phyloP scores from a whole-genome alignment of 2,329 filamentous ascomycete genomes.

The Nigrospora oryzae region DNA sequence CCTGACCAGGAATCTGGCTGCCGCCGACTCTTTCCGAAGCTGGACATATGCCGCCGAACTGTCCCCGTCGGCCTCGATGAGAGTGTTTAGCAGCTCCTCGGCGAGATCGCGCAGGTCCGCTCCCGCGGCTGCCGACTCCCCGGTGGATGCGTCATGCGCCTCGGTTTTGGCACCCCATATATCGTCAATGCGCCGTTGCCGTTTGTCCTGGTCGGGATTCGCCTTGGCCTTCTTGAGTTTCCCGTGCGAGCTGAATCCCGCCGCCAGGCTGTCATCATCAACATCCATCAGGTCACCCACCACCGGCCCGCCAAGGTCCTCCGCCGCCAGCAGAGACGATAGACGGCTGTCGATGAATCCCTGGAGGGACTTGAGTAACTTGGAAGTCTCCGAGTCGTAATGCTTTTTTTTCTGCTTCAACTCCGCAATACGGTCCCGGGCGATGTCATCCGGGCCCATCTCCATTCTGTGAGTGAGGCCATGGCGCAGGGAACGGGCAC shows the following conservation, averaged over 20 bases:
- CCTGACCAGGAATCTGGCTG: conserved; percentile 54
- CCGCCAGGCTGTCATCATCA: conserved; percentile 48
- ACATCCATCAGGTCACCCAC: conserved; percentile 66
- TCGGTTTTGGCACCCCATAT: conserved; percentile 42
- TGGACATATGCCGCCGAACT: conserved; percentile 49
- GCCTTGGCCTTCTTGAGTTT: conserved; percentile 42
- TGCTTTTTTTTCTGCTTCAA: conserved; percentile 48
- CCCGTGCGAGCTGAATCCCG: conserved; percentile 52
- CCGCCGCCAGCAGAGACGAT: conserved; percentile 69
- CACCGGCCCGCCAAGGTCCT: conserved; percentile 75
- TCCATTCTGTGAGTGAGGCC: conserved; percentile 48
- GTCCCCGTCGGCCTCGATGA: conserved; percentile 45
- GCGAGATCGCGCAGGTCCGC: conserved; percentile 51
- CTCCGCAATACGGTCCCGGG: conserved; percentile 52
- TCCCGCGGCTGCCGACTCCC: conserved; percentile 39
- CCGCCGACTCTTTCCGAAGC: conserved; percentile 51
- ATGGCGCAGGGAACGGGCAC: conserved; percentile 51
- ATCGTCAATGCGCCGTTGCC: conserved; percentile 54
- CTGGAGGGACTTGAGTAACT: conserved; percentile 55
- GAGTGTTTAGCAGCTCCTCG: conserved; percentile 51
- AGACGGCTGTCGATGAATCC: conserved; percentile 64
- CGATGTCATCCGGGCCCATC: conserved; percentile 52
- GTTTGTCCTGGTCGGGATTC: conserved; percentile 35
- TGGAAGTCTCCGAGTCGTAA: conserved; percentile 53
- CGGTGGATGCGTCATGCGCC: conserved; percentile 13